phyloP scores from a whole-genome alignment of 2,329 filamentous ascomycete species.

The Incumbomyces delicatus region DNA sequence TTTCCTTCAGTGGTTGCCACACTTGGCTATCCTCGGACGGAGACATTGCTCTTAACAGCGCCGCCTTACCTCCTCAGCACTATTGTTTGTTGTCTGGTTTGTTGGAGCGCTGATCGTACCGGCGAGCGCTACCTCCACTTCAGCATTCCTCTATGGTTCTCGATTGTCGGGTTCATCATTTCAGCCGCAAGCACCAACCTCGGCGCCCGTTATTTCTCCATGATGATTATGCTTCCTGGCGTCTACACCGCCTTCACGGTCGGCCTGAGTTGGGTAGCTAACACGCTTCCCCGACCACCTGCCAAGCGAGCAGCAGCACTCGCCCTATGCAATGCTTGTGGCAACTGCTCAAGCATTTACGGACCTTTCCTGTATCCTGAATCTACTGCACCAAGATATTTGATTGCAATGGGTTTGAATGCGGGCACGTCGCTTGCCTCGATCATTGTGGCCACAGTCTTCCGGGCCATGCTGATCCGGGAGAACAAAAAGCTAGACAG shows the following conservation, averaged over 20 bases:
- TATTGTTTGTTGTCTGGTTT: slow-evolving; percentile 13
- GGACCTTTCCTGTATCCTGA: slow-evolving; percentile 49
- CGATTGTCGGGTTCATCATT: slow-evolving; percentile 42
- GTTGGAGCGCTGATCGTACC: slow-evolving; percentile 39
- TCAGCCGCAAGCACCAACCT: slow-evolving; percentile 45
- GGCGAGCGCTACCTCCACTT: slow-evolving; percentile 62
- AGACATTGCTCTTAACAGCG: slow-evolving; percentile 41
- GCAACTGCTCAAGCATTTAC: slow-evolving; percentile 61
- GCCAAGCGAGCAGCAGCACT: slow-evolving; percentile 64
- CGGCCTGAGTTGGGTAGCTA: slow-evolving; percentile 63
- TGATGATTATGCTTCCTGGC: slow-evolving; percentile 8
- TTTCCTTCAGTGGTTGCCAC: slow-evolving; percentile 37
- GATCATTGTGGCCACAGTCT: neutral
- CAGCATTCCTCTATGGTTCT: slow-evolving; percentile 42
- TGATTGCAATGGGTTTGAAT: slow-evolving; percentile 46
- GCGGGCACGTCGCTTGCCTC: neutral
- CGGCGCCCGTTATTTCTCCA: slow-evolving; percentile 54
- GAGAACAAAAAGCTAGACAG: neutral
- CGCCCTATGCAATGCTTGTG: slow-evolving; percentile 65
- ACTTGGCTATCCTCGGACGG: slow-evolving; percentile 37
- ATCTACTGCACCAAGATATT: slow-evolving; percentile 29
- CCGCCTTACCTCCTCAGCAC: slow-evolving; percentile 24
- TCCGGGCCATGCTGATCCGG: neutral
- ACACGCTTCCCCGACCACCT: slow-evolving; percentile 63
- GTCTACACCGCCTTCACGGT: slow-evolving; percentile 53